A percentile compares a stretch with the other conserved stretches of the same genome.
Conservation (phyloP, 1,139 yeast species). For the Ogataea hybrid region DNA sequence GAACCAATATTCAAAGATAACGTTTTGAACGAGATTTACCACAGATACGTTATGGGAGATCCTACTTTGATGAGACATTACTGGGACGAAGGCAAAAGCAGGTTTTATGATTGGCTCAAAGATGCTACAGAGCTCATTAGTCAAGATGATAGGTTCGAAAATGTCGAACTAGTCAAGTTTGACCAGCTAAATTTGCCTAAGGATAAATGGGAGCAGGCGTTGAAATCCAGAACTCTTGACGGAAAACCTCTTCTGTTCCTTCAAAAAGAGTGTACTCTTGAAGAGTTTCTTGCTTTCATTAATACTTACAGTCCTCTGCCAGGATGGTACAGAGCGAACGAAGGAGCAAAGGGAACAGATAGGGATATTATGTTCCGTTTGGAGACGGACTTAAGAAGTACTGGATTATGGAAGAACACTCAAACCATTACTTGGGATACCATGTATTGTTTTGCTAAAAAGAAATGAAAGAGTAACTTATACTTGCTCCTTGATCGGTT, state of each 20-base stretch:
- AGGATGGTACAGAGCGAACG: conserved; percentile 22
- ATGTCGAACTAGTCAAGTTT: conserved; percentile 15
- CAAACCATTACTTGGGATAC: conserved; percentile 60
- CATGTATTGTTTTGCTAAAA: conserved; percentile 46
- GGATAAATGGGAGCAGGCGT: conserved; percentile 2
- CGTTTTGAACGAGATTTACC: conserved; percentile 31
- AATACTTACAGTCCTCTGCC: conserved; percentile 26
- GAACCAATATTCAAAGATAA: conserved; percentile 40
- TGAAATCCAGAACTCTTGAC: conserved; percentile 1
- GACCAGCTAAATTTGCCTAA: conserved; percentile 9
- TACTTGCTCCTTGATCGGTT: conserved; percentile 50
- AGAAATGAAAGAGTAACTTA: conserved; percentile 1
- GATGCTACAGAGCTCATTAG: conserved; percentile 10
- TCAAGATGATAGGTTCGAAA: conserved; percentile 11
- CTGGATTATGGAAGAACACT: conserved; percentile 42
- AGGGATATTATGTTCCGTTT: conserved; percentile 42
- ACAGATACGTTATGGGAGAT: conserved; percentile 36
- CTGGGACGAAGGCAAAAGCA: conserved; percentile 69
- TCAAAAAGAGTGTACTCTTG: conserved; percentile 15
- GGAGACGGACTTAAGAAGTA: conserved; percentile 41
- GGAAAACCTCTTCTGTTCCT: conserved; percentile 13
- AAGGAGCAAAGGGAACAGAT: conserved; percentile 15
- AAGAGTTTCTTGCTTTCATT: conserved; percentile 20
- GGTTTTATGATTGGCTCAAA: conserved; percentile 43
- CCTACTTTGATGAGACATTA: conserved; percentile 53